Conservation (phyloP, 306 rosid genomes). For the Quercus aquifolioides region DNA sequence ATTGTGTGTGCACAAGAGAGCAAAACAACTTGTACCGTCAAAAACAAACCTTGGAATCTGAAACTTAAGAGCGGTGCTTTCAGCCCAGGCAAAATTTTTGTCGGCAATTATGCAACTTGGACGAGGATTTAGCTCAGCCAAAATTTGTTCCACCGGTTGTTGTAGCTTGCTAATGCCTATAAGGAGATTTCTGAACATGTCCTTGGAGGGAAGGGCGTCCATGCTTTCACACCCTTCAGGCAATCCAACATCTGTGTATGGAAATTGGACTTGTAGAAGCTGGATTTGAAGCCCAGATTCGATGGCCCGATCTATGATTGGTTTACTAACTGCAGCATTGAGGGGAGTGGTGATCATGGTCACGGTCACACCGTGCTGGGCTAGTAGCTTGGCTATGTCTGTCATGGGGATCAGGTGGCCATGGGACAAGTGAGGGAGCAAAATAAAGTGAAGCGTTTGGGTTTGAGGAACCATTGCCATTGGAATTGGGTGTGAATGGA, state of each 20-base stretch:
- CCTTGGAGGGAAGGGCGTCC: background rate
- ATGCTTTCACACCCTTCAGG: slow-evolving; percentile 26
- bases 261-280: slow-evolving; percentile 5
- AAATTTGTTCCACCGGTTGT: slow-evolving; percentile 16
- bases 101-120: slow-evolving; percentile 28
- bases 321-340: background rate
- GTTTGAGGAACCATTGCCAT: slow-evolving; percentile 10
- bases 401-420: slow-evolving; percentile 34
- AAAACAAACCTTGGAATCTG: slow-evolving; percentile 18
- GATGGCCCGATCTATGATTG: background rate
- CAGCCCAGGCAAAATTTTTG: slow-evolving; percentile 19
- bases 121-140: background rate
- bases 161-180: background rate
- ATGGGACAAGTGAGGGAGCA: slow-evolving; percentile 17
- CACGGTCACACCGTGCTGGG: slow-evolving; percentile 8
- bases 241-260: slow-evolving; percentile 7
- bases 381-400: slow-evolving; percentile 24
- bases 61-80: slow-evolving; percentile 4
- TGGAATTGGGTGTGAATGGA: background rate
- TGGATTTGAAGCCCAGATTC: background rate
- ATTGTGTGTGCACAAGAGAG: slow-evolving; percentile 10
- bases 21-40: slow-evolving; percentile 25
- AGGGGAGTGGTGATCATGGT: slow-evolving; percentile 21
- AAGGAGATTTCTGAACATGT: background rate
- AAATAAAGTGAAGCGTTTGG: slow-evolving; percentile 21